Evolutionary conservation across 208 protist species (phyloP).

Genomic region (Ichthyophonus hoferi): DNA sequence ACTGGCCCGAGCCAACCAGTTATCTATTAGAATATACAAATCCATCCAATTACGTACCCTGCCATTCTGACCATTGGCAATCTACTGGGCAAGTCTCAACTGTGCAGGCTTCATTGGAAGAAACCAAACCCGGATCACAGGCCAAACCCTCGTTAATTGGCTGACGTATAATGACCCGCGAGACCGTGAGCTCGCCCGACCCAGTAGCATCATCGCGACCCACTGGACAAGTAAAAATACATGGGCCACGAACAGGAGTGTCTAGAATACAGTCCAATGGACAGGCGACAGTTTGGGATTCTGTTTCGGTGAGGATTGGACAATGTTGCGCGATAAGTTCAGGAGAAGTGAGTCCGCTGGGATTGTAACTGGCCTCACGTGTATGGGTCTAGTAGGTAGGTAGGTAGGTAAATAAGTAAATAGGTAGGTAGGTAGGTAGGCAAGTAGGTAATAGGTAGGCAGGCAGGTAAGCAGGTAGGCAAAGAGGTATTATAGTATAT

Average conservation of each 20-base stretch:
- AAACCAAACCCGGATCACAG: not conserved
- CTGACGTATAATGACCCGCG: not conserved
- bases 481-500: no score
- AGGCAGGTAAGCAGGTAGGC: not conserved
- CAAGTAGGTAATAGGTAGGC: not conserved
- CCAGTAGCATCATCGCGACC: no score
- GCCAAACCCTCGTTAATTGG: not conserved
- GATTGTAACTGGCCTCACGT: not conserved
- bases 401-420: not conserved
- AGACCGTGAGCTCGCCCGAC: not conserved
- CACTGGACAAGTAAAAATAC: no score
- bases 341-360: no score
- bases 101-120: not conserved
- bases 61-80: not conserved
- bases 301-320: not conserved
- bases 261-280: not conserved
- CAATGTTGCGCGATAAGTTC: not conserved
- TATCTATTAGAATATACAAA: no score
- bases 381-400: not conserved
- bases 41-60: not conserved
- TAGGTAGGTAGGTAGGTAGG: not conserved
- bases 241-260: not conserved
- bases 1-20: no score
- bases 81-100: not conserved
- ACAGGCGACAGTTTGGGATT: not conserved